These are phyloP conservation scores for Anthostomella pinea DNA, from an alignment of 2,329 filamentous ascomycete genomes.

Conservation along the genomic window DNA sequence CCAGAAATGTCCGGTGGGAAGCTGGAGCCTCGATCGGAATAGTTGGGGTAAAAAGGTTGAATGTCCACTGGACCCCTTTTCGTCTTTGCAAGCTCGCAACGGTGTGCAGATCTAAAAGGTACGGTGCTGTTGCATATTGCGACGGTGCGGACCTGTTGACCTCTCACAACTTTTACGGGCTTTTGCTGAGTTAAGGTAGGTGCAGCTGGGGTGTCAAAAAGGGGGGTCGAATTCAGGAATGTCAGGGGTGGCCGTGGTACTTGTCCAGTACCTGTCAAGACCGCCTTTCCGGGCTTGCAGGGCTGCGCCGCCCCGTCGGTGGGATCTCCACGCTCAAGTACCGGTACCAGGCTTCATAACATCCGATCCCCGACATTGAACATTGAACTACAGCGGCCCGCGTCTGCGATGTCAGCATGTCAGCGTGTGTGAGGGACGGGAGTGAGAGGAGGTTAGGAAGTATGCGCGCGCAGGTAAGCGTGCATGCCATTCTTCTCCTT, in stretches of 20 bases:
- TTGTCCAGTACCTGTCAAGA: constrained; percentile 3
- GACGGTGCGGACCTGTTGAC: constrained; percentile 2
- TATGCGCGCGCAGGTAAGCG: too few species aligned
- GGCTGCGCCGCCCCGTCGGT: constrained; percentile 11
- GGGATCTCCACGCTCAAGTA: constrained; percentile 12
- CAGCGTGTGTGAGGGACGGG: too few species aligned
- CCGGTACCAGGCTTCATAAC: constrained; percentile 18
- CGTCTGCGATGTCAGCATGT: too few species aligned
- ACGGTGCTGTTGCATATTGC: too few species aligned
- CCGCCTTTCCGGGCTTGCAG: constrained; percentile 11
- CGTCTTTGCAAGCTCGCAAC: background rate
- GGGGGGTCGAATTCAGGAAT: background rate
- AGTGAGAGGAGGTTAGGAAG: too few species aligned
- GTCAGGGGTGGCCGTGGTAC: constrained; percentile 5
- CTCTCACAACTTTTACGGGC: constrained; percentile 2
- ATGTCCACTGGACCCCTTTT: too few species aligned
- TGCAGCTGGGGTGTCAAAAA: background rate
- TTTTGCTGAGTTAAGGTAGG: too few species aligned
- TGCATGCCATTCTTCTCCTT: too few species aligned
- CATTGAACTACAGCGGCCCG: too few species aligned
- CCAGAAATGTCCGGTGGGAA: background rate
- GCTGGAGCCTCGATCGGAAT: constrained; percentile 21
- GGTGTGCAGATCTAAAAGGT: background rate
- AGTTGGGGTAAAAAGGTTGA: constrained; percentile 35
- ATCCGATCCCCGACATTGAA: too few species aligned